Evolutionary conservation across 2,329 filamentous ascomycete species (phyloP).

Genomic region (Exophiala calicioides): DNA sequence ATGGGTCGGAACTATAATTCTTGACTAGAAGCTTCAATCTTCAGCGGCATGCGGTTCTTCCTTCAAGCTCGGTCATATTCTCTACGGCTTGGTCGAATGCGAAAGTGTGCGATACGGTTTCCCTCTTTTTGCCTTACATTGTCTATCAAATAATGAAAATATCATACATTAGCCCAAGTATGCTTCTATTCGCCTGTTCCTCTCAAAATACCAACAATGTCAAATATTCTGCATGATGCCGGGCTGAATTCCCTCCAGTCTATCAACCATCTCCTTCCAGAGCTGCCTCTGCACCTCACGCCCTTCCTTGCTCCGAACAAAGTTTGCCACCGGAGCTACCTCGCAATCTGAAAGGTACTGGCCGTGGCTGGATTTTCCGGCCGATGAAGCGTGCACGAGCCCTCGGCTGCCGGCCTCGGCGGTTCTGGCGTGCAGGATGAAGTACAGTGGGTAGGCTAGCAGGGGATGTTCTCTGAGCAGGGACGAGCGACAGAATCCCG

Average conservation of each 20-base stretch:
- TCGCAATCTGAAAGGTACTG: conserved; percentile 4
- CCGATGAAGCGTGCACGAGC: conserved; percentile 15
- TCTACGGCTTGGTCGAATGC: no score
- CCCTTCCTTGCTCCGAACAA: conserved; percentile 44
- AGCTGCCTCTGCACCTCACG: conserved; percentile 38
- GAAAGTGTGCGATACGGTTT: no score
- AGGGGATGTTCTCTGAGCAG: not conserved
- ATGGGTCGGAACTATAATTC: no score
- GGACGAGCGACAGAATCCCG: not conserved
- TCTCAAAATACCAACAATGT: no score
- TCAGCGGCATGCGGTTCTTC: no score
- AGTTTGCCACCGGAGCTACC: conserved; percentile 29
- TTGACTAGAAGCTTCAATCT: no score
- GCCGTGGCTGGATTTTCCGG: not conserved
- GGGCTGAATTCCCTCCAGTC: conserved; percentile 45
- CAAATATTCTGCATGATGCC: no score
- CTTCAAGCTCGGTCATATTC: no score
- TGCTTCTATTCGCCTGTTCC: no score
- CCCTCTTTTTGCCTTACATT: no score
- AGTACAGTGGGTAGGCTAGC: not conserved
- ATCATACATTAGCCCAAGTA: no score
- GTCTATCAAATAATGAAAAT: no score
- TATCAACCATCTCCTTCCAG: conserved; percentile 45
- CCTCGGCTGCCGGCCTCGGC: conserved; percentile 19
- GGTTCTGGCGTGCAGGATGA: conserved; percentile 15